Evolutionary conservation across 2,329 filamentous ascomycete genomes (phyloP).

Genomic region (Pseudonectria buxi): DNA sequence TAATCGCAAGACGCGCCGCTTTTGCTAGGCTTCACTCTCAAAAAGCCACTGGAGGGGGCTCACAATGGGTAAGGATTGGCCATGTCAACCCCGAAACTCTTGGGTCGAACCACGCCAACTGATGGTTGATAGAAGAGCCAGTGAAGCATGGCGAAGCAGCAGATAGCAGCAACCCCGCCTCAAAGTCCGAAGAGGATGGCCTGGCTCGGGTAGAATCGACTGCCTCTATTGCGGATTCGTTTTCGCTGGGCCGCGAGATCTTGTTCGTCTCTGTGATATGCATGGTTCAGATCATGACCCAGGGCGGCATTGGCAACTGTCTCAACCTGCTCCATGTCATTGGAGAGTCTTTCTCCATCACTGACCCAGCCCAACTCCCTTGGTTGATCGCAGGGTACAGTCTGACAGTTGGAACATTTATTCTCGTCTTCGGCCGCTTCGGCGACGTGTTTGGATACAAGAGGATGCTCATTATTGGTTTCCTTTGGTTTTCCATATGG

Average conservation of each 20-base stretch:
- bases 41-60: too few species aligned
- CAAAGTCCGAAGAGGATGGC: conserved; percentile 1
- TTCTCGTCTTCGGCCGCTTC: conserved; percentile 49
- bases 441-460: conserved; percentile 54
- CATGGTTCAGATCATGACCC: conserved; percentile 20
- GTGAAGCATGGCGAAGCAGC: too few species aligned
- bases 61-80: too few species aligned
- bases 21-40: too few species aligned
- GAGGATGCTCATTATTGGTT: conserved; percentile 45
- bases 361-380: conserved; percentile 12
- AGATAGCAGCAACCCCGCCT: too few species aligned
- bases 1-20: too few species aligned
- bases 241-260: conserved; percentile 11
- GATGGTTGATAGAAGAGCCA: too few species aligned
- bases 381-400: conserved; percentile 55
- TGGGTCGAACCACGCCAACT: too few species aligned
- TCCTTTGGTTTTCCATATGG: conserved; percentile 49
- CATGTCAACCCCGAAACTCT: too few species aligned
- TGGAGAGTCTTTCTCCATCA: conserved; percentile 14
- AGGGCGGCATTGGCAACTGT: conserved; percentile 17
- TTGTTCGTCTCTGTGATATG: conserved; percentile 15
- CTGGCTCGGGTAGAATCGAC: conserved; percentile 14
- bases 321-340: conserved; percentile 17
- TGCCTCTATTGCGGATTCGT: conserved; percentile 15
- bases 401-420: conserved; percentile 49